Conservation (phyloP, 1,284 basidiomycete species). For the Dichomitus squalens region DNA sequence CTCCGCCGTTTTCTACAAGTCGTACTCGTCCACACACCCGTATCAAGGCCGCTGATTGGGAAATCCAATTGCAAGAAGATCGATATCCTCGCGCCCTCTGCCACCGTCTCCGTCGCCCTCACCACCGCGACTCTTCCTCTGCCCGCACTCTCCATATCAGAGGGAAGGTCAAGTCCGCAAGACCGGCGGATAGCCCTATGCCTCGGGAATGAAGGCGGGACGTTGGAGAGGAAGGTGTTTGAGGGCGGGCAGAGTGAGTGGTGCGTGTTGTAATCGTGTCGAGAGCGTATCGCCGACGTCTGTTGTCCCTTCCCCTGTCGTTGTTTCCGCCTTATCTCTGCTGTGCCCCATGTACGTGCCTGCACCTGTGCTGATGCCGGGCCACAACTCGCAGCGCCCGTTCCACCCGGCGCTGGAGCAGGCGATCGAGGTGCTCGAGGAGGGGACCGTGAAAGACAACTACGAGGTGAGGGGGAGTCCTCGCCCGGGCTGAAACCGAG, state of each 20-base stretch:
- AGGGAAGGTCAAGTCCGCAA: slow-evolving; percentile 46
- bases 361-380: no score
- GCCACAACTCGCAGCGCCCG: slow-evolving; percentile 44
- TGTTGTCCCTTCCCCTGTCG: slow-evolving; percentile 8
- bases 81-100: slow-evolving; percentile 34
- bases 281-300: not conserved
- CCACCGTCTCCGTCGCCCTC: slow-evolving; percentile 35
- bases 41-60: slow-evolving; percentile 49
- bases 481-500: slow-evolving; percentile 79
- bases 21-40: no score
- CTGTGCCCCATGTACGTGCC: not conserved
- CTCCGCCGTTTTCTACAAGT: not conserved
- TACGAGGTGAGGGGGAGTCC: slow-evolving; percentile 88
- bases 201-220: slow-evolving; percentile 37
- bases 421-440: slow-evolving; percentile 64
- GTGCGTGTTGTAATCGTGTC: not conserved
- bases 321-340: slow-evolving; percentile 2
- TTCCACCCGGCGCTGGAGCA: slow-evolving; percentile 75
- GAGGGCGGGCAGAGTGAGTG: slow-evolving; percentile 38
- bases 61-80: slow-evolving; percentile 69
- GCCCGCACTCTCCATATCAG: slow-evolving; percentile 23
- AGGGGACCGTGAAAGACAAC: slow-evolving; percentile 62
- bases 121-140: slow-evolving; percentile 32
- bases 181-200: slow-evolving; percentile 56
- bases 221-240: slow-evolving; percentile 35